A percentile compares a stretch with the other conserved stretches of the same genome.
phyloP scores from a whole-genome alignment of 305 asterid species.

The Fraxinus paxiana region DNA sequence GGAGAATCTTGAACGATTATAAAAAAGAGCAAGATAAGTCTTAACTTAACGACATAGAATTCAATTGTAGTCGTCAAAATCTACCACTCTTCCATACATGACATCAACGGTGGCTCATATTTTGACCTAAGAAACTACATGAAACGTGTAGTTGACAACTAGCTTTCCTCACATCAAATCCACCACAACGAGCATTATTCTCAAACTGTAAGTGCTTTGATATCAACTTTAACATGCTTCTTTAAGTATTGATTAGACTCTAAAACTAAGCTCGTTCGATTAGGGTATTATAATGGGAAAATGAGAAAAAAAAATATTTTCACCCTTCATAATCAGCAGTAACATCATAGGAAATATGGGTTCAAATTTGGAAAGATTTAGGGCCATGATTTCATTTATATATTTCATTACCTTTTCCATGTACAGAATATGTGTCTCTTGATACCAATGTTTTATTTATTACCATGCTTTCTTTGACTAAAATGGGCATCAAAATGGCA shows the following conservation, averaged over 20 bases:
- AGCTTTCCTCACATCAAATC: neutral
- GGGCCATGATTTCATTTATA: neutral
- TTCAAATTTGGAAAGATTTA: neutral
- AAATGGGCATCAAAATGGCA: neutral
- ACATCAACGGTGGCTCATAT: neutral
- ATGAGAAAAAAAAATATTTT: neutral
- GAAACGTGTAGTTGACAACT: neutral
- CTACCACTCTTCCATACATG: neutral
- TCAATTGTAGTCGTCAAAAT: neutral
- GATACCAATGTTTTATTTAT: neutral
- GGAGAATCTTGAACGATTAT: neutral
- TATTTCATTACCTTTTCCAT: neutral
- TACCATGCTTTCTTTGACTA: neutral
- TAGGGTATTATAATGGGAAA: neutral
- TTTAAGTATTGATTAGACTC: neutral
- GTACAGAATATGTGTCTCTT: neutral
- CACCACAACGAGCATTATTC: neutral
- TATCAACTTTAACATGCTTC: neutral
- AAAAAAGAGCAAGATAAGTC: neutral
- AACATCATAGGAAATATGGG: neutral
- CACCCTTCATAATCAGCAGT: neutral
- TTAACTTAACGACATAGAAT: neutral
- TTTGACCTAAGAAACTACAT: neutral
- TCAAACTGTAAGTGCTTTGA: neutral
- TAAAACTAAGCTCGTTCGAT: neutral